A percentile compares a stretch with the other conserved stretches of the same genome.
These are phyloP conservation scores for Lipomyces lipofer DNA, from an alignment of 805 yeast species.

Conservation along the genomic window DNA sequence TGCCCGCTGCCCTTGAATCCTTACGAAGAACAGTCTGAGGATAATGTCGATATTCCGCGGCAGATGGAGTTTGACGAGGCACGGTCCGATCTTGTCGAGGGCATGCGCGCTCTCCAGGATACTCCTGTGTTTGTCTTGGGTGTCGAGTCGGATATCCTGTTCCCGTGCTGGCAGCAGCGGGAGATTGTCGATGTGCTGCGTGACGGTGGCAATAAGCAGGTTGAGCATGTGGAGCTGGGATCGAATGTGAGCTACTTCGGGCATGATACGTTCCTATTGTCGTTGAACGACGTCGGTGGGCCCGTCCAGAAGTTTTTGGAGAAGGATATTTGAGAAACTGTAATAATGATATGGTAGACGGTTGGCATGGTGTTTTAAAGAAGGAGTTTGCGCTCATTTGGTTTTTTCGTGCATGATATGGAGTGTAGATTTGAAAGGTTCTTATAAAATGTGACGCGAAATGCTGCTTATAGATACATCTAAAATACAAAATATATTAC, in stretches of 20 bases:
- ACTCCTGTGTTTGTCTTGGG: slow-evolving; percentile 78
- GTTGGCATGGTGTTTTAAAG: too few relatives aligned
- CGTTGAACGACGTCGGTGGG: slow-evolving; percentile 74
- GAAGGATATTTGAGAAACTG: slow-evolving; percentile 15
- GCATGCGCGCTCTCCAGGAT: slow-evolving; percentile 62
- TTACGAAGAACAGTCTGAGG: slow-evolving; percentile 40
- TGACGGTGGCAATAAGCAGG: slow-evolving; percentile 41
- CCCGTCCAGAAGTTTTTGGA: slow-evolving; percentile 68
- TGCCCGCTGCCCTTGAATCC: slow-evolving; percentile 26
- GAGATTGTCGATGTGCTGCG: slow-evolving; percentile 68
- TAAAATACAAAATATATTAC: too few relatives aligned
- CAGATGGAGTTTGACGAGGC: slow-evolving; percentile 28
- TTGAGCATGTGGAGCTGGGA: slow-evolving; percentile 71
- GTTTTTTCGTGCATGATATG: too few relatives aligned
- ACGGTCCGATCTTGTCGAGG: slow-evolving; percentile 58
- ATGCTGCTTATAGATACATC: too few relatives aligned
- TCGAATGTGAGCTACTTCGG: slow-evolving; percentile 80
- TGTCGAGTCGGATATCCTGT: slow-evolving; percentile 87
- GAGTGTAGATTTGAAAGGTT: too few relatives aligned
- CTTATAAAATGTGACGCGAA: too few relatives aligned
- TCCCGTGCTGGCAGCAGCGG: slow-evolving; percentile 93
- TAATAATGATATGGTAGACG: too few relatives aligned
- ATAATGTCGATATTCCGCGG: slow-evolving; percentile 6
- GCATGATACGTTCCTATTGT: slow-evolving; percentile 85
- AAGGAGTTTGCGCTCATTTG: too few relatives aligned